Percentiles rank a stretch among this genome's conserved stretches.
Conservation (phyloP, 441 rosid species). For the Gossypium trilobum region DNA sequence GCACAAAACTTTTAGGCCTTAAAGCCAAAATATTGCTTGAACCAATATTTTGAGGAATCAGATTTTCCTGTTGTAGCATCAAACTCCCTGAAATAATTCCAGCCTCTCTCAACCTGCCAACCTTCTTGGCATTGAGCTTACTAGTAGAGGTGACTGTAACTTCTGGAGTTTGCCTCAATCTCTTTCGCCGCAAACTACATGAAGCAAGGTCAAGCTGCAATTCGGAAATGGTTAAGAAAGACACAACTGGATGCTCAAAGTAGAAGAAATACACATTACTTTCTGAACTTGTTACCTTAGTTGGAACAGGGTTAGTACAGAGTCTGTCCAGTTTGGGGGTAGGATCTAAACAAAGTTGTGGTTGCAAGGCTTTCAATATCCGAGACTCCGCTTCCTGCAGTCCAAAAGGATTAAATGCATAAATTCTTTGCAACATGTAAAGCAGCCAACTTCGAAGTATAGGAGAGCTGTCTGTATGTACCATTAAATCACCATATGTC, state of each 20-base stretch:
- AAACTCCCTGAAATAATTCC: constrained; percentile 43
- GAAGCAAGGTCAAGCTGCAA: constrained; percentile 68
- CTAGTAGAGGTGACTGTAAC: constrained; percentile 47
- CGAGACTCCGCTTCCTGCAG: constrained; percentile 86
- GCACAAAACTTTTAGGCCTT: constrained; percentile 44
- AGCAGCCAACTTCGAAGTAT: background rate
- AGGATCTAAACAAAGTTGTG: constrained; percentile 84
- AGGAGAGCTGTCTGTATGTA: constrained; percentile 21
- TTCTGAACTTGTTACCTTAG: constrained; percentile 37
- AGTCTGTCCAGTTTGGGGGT: constrained; percentile 78
- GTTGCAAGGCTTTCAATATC: constrained; percentile 88
- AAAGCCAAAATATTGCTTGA: constrained; percentile 35
- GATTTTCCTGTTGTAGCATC: constrained; percentile 53
- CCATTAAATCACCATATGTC: constrained; percentile 97
- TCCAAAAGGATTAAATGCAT: background rate
- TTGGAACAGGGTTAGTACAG: constrained; percentile 37
- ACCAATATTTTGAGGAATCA: constrained; percentile 44
- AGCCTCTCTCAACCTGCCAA: constrained; percentile 36
- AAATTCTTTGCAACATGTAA: background rate
- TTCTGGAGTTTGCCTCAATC: constrained; percentile 62
- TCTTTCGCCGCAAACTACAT: constrained; percentile 54
- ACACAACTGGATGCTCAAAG: constrained; percentile 12
- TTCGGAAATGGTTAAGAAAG: constrained; percentile 19
- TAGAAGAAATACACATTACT: background rate
- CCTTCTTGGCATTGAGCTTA: constrained; percentile 67